phyloP scores from a whole-genome alignment of 345 rosid genomes.

The Triadica sebifera region DNA sequence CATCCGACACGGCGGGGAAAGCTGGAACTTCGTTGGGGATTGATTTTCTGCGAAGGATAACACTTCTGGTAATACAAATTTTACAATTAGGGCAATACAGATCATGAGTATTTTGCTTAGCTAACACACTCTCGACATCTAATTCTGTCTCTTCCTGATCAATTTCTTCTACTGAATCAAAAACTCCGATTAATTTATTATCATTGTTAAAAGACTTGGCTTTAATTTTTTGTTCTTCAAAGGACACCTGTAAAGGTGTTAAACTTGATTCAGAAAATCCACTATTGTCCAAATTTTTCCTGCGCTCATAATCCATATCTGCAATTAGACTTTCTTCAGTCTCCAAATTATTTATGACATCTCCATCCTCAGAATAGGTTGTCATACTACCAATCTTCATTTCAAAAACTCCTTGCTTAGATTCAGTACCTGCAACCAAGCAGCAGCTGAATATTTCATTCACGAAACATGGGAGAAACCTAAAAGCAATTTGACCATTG shows the following conservation, averaged over 20 bases:
- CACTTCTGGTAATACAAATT: constrained; percentile 67
- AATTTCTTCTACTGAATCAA: constrained; percentile 41
- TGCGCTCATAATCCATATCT: constrained; percentile 16
- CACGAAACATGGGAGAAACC: not conserved
- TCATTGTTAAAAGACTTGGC: constrained; percentile 19
- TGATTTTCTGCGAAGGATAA: constrained; percentile 48
- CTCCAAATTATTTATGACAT: constrained; percentile 23
- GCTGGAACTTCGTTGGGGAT: constrained; percentile 19
- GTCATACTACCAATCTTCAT: constrained; percentile 26
- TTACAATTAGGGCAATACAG: constrained; percentile 75
- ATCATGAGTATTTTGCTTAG: constrained; percentile 76
- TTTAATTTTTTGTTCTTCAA: constrained; percentile 1
- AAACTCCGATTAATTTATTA: constrained; percentile 19
- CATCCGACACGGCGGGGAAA: constrained; percentile 7
- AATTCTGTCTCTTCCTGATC: constrained; percentile 46
- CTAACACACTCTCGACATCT: constrained; percentile 57
- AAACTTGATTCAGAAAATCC: constrained; percentile 25
- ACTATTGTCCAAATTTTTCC: constrained; percentile 14
- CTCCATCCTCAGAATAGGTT: constrained; percentile 5
- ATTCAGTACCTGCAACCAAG: constrained; percentile 44
- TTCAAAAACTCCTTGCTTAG: constrained; percentile 28
- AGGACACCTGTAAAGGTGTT: constrained; percentile 16
- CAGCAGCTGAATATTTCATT: constrained; percentile 14
- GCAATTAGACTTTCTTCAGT: constrained; percentile 14
- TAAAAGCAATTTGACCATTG: not conserved